phyloP scores from a whole-genome alignment of 164 flowering plant species.

The Euptelea pleiosperma region DNA sequence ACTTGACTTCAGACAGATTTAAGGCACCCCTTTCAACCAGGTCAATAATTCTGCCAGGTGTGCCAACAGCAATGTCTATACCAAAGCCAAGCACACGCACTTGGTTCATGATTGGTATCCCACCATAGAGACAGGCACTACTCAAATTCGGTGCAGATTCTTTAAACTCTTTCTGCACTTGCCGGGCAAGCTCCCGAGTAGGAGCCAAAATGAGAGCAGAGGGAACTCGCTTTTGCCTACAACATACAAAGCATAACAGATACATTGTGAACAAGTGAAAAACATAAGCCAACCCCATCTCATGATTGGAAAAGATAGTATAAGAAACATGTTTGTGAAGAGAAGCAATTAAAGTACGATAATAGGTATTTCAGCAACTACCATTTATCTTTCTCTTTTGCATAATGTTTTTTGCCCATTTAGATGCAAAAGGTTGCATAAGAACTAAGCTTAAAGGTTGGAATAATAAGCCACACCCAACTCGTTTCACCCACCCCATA shows the following conservation, averaged over 20 bases:
- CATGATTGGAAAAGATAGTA: neutral
- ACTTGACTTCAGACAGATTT: slow-evolving; percentile 32
- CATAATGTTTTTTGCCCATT: no score
- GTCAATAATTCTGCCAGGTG: slow-evolving; percentile 37
- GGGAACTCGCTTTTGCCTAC: slow-evolving; percentile 25
- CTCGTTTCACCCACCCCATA: neutral
- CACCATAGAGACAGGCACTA: slow-evolving; percentile 34
- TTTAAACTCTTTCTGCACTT: slow-evolving; percentile 34
- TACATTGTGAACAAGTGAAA: neutral
- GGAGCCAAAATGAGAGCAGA: slow-evolving; percentile 32
- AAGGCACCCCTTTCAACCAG: slow-evolving; percentile 33
- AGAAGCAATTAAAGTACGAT: neutral
- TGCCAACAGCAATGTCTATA: slow-evolving; percentile 33
- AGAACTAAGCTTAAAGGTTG: neutral
- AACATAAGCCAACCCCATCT: neutral
- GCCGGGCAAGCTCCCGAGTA: slow-evolving; percentile 35
- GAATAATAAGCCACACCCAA: neutral
- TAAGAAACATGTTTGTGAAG: neutral
- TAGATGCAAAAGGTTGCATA: neutral
- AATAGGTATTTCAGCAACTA: no score
- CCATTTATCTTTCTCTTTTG: no score
- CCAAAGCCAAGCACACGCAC: slow-evolving; percentile 23
- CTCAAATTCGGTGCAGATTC: slow-evolving; percentile 32
- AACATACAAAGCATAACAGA: neutral
- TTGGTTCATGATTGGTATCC: slow-evolving; percentile 28